phyloP scores from a whole-genome alignment of 441 rosid genomes.

The Macaranga tanarius region DNA sequence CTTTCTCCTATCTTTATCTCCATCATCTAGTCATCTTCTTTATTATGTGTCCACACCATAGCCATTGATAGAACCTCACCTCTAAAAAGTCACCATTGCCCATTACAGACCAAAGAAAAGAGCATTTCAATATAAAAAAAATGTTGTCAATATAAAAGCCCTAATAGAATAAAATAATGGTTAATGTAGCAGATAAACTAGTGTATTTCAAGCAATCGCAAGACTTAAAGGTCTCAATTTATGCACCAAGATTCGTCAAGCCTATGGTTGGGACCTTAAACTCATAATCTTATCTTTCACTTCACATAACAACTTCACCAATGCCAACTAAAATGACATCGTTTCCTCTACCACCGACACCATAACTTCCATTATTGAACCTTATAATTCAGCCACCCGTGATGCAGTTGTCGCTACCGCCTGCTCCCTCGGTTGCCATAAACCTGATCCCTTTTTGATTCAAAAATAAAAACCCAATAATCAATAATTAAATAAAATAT shows the following conservation, averaged over 20 bases:
- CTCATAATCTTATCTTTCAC: slow-evolving; percentile 92
- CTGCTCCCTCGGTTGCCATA: slow-evolving; percentile 53
- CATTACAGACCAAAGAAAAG: no score
- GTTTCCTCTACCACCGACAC: slow-evolving; percentile 15
- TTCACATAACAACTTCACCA: slow-evolving; percentile 23
- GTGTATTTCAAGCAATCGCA: slow-evolving; percentile 83
- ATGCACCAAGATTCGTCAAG: slow-evolving; percentile 92
- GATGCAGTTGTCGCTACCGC: slow-evolving; percentile 20
- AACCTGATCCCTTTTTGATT: no score
- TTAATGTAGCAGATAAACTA: slow-evolving; percentile 77
- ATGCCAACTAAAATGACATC: neutral
- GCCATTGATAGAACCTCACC: neutral
- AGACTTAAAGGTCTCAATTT: slow-evolving; percentile 86
- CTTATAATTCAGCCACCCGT: slow-evolving; percentile 32
- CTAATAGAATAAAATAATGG: slow-evolving; percentile 40
- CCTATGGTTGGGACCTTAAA: slow-evolving; percentile 97
- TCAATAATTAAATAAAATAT: no score
- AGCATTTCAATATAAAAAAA: no score
- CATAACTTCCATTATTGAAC: neutral
- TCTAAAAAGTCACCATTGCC: neutral
- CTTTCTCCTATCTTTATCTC: no score
- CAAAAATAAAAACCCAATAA: no score
- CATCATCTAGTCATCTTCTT: no score
- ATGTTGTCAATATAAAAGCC: no score
- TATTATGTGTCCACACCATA: neutral